Base-by-base conservation (phyloP, 129 eudicot genomes). In the Lactuca saligna region DNA sequence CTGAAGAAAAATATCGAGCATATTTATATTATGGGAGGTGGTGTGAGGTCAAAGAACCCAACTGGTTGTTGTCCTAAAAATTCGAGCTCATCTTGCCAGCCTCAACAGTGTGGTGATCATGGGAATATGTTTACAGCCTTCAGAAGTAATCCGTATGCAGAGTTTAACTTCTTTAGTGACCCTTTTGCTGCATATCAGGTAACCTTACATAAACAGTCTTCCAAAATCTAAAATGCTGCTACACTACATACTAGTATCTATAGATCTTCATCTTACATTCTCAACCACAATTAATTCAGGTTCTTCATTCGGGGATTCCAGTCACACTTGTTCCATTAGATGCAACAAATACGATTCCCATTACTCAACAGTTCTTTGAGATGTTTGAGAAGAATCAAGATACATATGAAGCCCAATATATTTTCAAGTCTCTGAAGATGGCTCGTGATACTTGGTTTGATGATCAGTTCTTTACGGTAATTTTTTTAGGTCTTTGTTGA, bases 161-260 rank as follows among this genome's bases (percentile, higher is more conserved):
- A 93, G 70, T 93, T 86, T 80, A 93, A 93, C 71, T 54, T 93
- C 34, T 93, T 79, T 60, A 76, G 69, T 64, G 98, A 93, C 75
- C 98, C 96, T 56, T 93, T 89, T 75, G 92, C 95, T 65, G 96
- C 96, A 64, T 93, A 89, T 55, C 95, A 93, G 91, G 98, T 89
- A 79, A 35, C 17, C 15, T 6, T 54, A 35, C n/a, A 8, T 53
- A 39, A 16, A 14, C 13, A 33, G 14, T 15, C 11, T 34, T 46
- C 15, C n/a, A 17, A 14, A 14, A 31, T 37, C 7, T 5, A 20
- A 54, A 64, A 10, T 15, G 13, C 7, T 3, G 15, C 31, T 59
- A 11, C 1, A 20, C n/a, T 20, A 20, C 2, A 25, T 25, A 25
- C 29, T 25, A 25, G 29, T 25, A 25, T 25, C 29, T 25, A 25